These are phyloP conservation scores for Oryza punctata DNA, from an alignment of 176 grass and related monocot genomes.

Conservation along the genomic window DNA sequence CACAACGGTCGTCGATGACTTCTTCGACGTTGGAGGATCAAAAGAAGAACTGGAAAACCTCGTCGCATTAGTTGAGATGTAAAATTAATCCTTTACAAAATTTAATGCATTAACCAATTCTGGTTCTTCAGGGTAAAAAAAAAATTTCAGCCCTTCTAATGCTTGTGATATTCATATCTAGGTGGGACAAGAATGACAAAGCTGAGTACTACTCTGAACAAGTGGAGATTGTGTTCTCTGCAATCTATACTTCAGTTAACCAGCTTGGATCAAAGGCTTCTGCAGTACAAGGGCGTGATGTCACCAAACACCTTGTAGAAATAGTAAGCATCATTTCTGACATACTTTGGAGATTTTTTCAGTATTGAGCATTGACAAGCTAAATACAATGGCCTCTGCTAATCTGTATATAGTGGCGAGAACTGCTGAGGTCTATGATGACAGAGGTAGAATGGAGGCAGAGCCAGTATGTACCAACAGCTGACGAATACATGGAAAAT, in stretches of 20 bases:
- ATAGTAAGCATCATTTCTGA: slow-evolving; percentile 32
- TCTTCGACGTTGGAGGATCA: slow-evolving; percentile 63
- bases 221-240: slow-evolving; percentile 60
- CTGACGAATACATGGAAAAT: slow-evolving; percentile 66
- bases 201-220: slow-evolving; percentile 52
- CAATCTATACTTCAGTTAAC: slow-evolving; percentile 44
- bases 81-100: not conserved
- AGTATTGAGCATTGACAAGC: not conserved
- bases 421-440: slow-evolving; percentile 67
- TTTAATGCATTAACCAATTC: not conserved
- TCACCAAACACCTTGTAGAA: slow-evolving; percentile 51
- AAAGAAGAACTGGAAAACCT: slow-evolving; percentile 58
- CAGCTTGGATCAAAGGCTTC: slow-evolving; percentile 52
- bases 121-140: not conserved
- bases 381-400: not conserved
- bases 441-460: slow-evolving; percentile 55
- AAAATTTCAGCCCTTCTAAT: not conserved
- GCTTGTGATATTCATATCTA: not conserved
- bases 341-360: not conserved
- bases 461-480: slow-evolving; percentile 43
- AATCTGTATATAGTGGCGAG: slow-evolving; percentile 52
- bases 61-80: slow-evolving; percentile 57
- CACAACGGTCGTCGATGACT: slow-evolving; percentile 54
- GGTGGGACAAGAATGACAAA: slow-evolving; percentile 58
- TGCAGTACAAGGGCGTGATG: slow-evolving; percentile 39